Evolutionary conservation across 768 basidiomycete genomes (phyloP).

Genomic region (Pulveroboletus sp.): DNA sequence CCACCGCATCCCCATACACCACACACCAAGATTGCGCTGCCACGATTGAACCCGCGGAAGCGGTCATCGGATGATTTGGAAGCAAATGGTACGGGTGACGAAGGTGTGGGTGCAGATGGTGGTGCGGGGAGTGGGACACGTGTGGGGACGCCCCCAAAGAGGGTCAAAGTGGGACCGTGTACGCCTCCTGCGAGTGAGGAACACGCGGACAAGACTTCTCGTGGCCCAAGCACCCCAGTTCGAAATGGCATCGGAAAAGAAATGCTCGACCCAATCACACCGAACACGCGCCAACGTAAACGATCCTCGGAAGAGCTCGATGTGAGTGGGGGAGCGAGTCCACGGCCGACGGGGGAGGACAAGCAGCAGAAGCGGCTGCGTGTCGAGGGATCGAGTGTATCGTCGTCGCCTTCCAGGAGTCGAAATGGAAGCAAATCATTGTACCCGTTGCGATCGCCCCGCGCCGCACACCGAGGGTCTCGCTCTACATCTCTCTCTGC

Average conservation of each 20-base stretch:
- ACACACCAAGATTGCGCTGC: conserved; percentile 12
- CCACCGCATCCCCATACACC: conserved; percentile 8
- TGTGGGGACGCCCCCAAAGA: conserved; percentile 41
- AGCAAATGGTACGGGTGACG: no score
- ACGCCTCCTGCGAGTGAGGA: conserved; percentile 5
- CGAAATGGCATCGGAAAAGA: background rate
- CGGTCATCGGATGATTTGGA: conserved; percentile 39
- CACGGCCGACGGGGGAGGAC: conserved; percentile 14
- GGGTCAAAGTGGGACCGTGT: conserved; percentile 27
- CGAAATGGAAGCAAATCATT: background rate
- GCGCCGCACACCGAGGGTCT: background rate
- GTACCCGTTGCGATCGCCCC: conserved; percentile 10
- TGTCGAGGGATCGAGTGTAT: conserved; percentile 14
- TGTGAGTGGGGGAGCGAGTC: conserved; percentile 3
- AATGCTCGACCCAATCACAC: conserved; percentile 4
- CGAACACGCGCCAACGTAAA: conserved; percentile 36
- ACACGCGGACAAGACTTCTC: background rate
- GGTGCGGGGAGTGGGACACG: conserved; percentile 4
- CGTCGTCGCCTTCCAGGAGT: conserved; percentile 6
- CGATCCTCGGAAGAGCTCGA: conserved; percentile 53
- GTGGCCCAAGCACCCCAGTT: background rate
- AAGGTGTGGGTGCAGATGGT: background rate
- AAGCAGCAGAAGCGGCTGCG: conserved; percentile 30
- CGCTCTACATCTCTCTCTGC: no score
- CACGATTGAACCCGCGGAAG: conserved; percentile 28